Evolutionary conservation across 2,329 filamentous ascomycete species (phyloP).

Genomic region (Fusarium equiseti): DNA sequence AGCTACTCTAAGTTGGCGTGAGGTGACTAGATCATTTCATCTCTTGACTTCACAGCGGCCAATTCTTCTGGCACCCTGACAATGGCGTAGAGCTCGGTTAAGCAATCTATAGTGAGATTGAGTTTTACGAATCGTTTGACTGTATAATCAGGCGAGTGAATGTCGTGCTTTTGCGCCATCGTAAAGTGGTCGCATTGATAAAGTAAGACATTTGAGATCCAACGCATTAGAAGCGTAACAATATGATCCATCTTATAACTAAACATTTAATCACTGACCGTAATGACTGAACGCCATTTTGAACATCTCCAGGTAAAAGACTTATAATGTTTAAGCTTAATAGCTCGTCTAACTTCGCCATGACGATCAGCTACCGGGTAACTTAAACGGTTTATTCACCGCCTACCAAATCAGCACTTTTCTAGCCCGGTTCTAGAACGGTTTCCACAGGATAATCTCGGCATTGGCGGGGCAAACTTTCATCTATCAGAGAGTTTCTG

Average conservation of each 20-base stretch:
- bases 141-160: neutral
- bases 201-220: neutral
- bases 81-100: too few species aligned
- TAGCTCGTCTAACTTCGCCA: neutral
- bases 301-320: neutral
- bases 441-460: constrained; percentile 46
- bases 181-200: neutral
- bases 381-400: constrained; percentile 4
- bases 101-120: too few species aligned
- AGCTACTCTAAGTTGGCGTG: too few species aligned
- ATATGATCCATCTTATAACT: accelerated
- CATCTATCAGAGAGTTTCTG: constrained; percentile 1
- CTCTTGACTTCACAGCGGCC: too few species aligned
- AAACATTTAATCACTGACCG: neutral
- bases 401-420: constrained; percentile 13
- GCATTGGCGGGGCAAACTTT: constrained; percentile 49
- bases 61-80: too few species aligned
- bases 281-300: neutral
- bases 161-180: neutral
- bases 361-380: constrained; percentile 22
- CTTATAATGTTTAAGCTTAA: constrained; percentile 21
- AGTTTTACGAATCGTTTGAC: too few species aligned
- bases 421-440: constrained; percentile 30
- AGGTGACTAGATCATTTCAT: too few species aligned
- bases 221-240: neutral